Percentiles rank a stretch among this genome's conserved stretches.
These are phyloP conservation scores for Ogataea methylovora DNA, from an alignment of 805 yeast genomes.

Conservation along the genomic window DNA sequence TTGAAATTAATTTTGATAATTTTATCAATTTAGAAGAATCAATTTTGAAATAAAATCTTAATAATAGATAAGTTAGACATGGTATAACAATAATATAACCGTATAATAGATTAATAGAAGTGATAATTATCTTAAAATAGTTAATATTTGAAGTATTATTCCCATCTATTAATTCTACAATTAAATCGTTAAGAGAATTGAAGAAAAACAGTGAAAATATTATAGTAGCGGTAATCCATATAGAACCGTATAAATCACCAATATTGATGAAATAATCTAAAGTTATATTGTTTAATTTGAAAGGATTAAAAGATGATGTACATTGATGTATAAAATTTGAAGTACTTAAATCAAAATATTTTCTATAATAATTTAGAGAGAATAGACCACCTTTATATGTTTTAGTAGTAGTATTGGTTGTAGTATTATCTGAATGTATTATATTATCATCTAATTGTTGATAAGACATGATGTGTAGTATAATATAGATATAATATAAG, in stretches of 20 bases:
- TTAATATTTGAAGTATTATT: conserved; percentile 29
- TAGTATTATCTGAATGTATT: too few species aligned
- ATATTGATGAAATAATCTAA: conserved; percentile 31
- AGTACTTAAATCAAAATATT: conserved; percentile 65
- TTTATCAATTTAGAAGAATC: conserved; percentile 33
- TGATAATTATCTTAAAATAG: conserved; percentile 57
- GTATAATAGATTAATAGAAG: conserved; percentile 63
- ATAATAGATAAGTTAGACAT: conserved; percentile 37
- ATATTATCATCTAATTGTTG: too few species aligned
- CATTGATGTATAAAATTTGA: conserved; percentile 50
- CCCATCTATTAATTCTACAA: conserved; percentile 47
- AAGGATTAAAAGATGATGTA: conserved; percentile 50
- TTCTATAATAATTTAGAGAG: conserved; percentile 51
- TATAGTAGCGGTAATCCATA: conserved; percentile 86
- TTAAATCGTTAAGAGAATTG: conserved; percentile 57
- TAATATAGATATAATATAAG: too few species aligned
- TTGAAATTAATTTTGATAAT: conserved; percentile 54
- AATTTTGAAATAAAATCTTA: conserved; percentile 49
- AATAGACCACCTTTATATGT: conserved; percentile 38
- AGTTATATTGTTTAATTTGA: conserved; percentile 16
- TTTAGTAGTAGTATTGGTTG: conserved; percentile 5
- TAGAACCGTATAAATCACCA: conserved; percentile 79
- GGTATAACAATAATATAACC: conserved; percentile 74
- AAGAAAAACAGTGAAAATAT: conserved; percentile 69
- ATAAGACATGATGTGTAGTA: too few species aligned